These are phyloP conservation scores for Arabidopsis thaliana DNA, from an alignment of 345 rosid species.

Conservation along the genomic window TAIR10.1 NC_003075.7:7332001-7332500, in stretches of 20 bases:
- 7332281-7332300: constrained; percentile 57
- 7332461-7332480: neutral
- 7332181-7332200: constrained; percentile 70
- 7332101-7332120: constrained; percentile 51
- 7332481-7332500: neutral
- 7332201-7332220: constrained; percentile 62
- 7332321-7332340: neutral
- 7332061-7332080: constrained; percentile 64
- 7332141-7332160: constrained; percentile 53
- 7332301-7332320: constrained; percentile 46
- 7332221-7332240: constrained; percentile 60
- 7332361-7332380: constrained; percentile 14
- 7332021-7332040: constrained; percentile 55
- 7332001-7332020: constrained; percentile 67
- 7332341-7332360: neutral
- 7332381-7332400: constrained; percentile 24
- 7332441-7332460: neutral
- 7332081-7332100: constrained; percentile 74
- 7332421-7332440: constrained; percentile 13
- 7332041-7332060: constrained; percentile 65
- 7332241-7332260: constrained; percentile 46
- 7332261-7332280: constrained; percentile 61
- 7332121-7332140: constrained; percentile 71
- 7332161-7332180: constrained; percentile 61
- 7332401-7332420: neutral